Conservation (phyloP, 2,329 filamentous ascomycete genomes). For the Penicillium griseofulvum region DNA sequence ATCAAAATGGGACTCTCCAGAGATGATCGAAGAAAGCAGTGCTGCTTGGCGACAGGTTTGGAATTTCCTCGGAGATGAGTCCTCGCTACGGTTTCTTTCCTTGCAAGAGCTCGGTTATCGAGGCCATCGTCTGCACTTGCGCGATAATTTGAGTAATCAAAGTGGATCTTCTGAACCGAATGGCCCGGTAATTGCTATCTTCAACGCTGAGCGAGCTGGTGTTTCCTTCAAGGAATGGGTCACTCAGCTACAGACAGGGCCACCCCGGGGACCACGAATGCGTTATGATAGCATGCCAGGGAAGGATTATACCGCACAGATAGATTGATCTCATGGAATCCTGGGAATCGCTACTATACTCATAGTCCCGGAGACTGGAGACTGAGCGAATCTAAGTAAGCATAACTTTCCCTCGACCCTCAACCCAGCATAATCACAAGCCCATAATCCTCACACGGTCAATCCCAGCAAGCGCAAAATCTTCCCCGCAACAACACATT, state of each 20-base stretch:
- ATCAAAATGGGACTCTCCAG: not conserved
- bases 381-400: conserved; percentile 8
- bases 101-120: not conserved
- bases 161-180: not conserved
- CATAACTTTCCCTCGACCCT: conserved; percentile 25
- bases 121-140: not conserved
- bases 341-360: not conserved
- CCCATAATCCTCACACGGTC: conserved; percentile 23
- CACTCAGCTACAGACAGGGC: not conserved
- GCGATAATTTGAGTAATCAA: not conserved
- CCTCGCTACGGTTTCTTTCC: not conserved
- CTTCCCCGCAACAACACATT: conserved; percentile 19
- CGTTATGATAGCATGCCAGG: not conserved
- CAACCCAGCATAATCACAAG: conserved; percentile 21
- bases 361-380: not conserved
- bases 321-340: not conserved
- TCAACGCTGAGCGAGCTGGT: not conserved
- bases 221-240: not conserved
- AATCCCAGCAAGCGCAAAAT: conserved; percentile 23
- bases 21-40: not conserved
- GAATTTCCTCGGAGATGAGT: not conserved
- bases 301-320: not conserved
- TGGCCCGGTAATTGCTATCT: not conserved
- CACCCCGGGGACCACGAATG: not conserved
- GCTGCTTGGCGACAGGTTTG: conserved; percentile 1